Evolutionary conservation across 192 early-diverging fungal genomes (phyloP).

Genomic region (Coemansia sp.): DNA sequence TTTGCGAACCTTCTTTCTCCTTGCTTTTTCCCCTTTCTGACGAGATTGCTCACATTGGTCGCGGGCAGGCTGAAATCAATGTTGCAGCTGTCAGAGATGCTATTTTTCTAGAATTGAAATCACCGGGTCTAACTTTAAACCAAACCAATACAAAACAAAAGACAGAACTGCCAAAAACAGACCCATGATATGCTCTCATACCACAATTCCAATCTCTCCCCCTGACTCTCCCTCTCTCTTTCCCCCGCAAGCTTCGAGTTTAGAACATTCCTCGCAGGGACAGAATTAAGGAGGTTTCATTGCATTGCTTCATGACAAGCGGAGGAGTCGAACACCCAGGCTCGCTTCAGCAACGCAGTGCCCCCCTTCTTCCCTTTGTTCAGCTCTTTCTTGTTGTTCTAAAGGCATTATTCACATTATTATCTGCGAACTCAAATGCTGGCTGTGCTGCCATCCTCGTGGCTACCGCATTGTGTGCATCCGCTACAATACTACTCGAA

Average conservation of each 20-base stretch:
- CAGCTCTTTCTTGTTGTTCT: neutral
- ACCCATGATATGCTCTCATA: neutral
- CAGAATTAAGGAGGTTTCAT: slow-evolving; percentile 3
- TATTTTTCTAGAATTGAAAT: neutral
- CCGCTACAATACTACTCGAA: neutral
- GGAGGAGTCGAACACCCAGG: neutral
- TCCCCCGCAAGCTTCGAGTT: neutral
- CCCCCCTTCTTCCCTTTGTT: neutral
- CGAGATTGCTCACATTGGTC: neutral
- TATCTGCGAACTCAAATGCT: neutral
- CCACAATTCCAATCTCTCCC: neutral
- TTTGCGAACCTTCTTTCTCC: neutral
- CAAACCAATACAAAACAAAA: neutral
- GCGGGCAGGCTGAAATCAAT: neutral
- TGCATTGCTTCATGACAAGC: neutral
- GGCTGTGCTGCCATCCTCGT: neutral
- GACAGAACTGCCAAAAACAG: neutral
- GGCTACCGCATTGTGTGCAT: neutral
- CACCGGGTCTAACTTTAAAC: neutral
- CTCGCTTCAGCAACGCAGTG: neutral
- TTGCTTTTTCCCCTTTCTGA: neutral
- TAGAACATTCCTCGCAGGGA: neutral
- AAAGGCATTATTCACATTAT: neutral
- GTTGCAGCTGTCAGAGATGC: neutral
- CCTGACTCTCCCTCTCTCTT: neutral